Conservation (phyloP, 176 grass and related monocot genomes). For the Rhipidocladum racemiflorum region DNA sequence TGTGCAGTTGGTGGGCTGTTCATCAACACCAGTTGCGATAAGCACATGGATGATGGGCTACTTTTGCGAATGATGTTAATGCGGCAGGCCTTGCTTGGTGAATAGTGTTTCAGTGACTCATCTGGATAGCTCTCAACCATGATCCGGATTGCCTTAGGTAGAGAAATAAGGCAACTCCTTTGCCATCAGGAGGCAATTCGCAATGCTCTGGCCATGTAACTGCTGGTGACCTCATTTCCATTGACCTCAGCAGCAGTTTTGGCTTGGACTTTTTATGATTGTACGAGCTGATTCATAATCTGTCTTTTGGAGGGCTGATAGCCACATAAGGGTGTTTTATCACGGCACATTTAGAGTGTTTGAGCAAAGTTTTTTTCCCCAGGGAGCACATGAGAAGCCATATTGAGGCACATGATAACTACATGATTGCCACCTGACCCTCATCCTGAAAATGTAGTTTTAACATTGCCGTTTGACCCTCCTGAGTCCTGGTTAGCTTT, state of each 20-base stretch:
- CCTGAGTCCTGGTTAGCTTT: background rate
- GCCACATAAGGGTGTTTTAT: background rate
- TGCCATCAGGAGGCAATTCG: background rate
- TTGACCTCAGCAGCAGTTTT: background rate
- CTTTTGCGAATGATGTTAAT: background rate
- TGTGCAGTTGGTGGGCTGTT: background rate
- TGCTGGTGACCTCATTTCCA: background rate
- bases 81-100: conserved; percentile 1
- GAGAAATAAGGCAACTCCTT: background rate
- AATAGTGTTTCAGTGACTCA: background rate
- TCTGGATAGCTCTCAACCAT: background rate
- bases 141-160: background rate
- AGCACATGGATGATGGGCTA: background rate
- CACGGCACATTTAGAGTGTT: background rate
- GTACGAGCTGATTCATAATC: background rate
- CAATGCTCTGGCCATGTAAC: background rate
- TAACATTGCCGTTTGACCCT: background rate
- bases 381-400: background rate
- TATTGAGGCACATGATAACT: background rate
- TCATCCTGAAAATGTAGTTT: background rate
- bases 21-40: background rate
- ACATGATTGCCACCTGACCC: background rate
- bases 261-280: background rate
- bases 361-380: background rate
- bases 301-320: background rate